Percentiles rank a stretch among this genome's conserved stretches.
phyloP scores from a whole-genome alignment of 2,329 filamentous ascomycete genomes.

The Fusarium beomiforme region DNA sequence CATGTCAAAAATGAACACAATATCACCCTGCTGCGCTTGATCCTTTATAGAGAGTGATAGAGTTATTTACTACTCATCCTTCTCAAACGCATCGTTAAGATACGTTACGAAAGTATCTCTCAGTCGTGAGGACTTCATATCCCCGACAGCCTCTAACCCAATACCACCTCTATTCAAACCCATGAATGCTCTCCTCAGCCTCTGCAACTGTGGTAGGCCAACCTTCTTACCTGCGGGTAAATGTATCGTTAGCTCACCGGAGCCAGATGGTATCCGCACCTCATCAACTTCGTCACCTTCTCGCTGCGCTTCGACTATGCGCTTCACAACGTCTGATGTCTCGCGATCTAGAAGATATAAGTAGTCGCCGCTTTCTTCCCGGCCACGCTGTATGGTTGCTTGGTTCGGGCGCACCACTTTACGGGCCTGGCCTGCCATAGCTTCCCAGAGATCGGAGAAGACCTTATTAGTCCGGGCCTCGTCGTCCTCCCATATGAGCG shows the following conservation, averaged over 20 bases:
- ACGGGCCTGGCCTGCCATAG: constrained; percentile 69
- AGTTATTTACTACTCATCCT: constrained; percentile 56
- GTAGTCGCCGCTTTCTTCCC: constrained; percentile 76
- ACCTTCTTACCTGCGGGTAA: constrained; percentile 71
- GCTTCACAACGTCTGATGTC: constrained; percentile 79
- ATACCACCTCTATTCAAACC: constrained; percentile 78
- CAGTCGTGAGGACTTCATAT: constrained; percentile 64
- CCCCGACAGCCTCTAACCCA: constrained; percentile 64
- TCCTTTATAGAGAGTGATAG: not conserved
- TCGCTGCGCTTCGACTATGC: constrained; percentile 74
- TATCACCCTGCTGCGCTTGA: not conserved
- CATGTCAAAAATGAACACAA: not conserved
- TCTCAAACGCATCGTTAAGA: constrained; percentile 72
- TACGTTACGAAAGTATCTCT: constrained; percentile 73
- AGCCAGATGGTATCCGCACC: constrained; percentile 58
- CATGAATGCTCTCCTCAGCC: constrained; percentile 81
- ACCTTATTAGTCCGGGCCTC: constrained; percentile 64
- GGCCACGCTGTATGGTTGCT: constrained; percentile 72
- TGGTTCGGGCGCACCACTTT: constrained; percentile 78
- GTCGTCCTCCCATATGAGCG: constrained; percentile 79
- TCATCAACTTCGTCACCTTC: constrained; percentile 71
- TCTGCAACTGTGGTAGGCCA: constrained; percentile 79
- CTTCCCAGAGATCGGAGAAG: constrained; percentile 79
- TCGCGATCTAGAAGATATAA: constrained; percentile 82
- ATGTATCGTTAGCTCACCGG: constrained; percentile 64